phyloP scores from a whole-genome alignment of 495 filamentous ascomycete genomes.

The Penicillium herquei region DNA sequence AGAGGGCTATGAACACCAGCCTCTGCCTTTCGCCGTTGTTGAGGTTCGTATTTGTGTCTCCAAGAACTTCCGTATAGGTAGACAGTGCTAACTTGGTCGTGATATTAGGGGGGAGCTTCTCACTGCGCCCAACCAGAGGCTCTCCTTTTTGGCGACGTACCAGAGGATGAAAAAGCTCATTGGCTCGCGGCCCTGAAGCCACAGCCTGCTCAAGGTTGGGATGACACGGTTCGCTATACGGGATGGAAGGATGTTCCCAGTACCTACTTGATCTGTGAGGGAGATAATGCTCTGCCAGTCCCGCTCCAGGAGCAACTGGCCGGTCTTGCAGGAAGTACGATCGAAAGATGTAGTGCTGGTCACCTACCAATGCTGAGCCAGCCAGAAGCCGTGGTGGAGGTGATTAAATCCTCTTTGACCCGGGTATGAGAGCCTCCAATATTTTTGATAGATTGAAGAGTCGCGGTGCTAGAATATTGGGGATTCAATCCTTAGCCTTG shows the following conservation, averaged over 20 bases:
- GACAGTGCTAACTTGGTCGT: neutral
- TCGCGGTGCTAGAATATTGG: no score
- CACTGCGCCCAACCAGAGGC: constrained; percentile 3
- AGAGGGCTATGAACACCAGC: constrained; percentile 16
- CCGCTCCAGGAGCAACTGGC: constrained; percentile 21
- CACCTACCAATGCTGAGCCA: constrained; percentile 31
- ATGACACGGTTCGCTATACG: constrained; percentile 15
- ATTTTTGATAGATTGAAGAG: no score
- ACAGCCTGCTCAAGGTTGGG: constrained; percentile 13
- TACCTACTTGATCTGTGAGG: constrained; percentile 31
- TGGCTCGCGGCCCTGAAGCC: neutral
- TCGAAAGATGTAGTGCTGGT: constrained; percentile 26
- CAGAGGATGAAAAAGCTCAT: neutral
- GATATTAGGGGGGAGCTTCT: constrained; percentile 3
- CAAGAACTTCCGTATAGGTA: neutral
- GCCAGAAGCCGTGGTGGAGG: constrained; percentile 23
- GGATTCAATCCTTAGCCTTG: no score
- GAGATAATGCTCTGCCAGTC: constrained; percentile 17
- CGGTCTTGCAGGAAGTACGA: constrained; percentile 13
- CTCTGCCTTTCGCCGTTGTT: constrained; percentile 20
- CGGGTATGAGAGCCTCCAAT: neutral
- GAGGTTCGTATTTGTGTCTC: constrained; percentile 1
- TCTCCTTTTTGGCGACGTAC: neutral
- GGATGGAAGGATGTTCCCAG: constrained; percentile 32
- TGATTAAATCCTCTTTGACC: neutral